phyloP scores from a whole-genome alignment of 1,284 basidiomycete species.

The Pholiota adiposa region DNA sequence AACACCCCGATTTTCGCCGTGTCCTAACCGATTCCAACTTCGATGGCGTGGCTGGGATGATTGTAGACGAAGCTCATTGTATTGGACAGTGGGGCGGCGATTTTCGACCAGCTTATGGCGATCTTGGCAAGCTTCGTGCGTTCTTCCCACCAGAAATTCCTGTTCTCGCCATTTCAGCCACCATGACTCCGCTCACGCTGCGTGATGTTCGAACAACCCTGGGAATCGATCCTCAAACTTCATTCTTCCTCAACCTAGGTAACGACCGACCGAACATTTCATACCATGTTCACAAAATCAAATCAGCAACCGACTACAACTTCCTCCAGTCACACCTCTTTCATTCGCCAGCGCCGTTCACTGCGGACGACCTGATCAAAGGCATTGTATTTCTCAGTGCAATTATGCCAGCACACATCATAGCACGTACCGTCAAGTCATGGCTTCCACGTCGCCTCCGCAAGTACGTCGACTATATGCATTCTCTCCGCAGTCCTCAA shows the following conservation, averaged over 20 bases:
- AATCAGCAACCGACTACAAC: slow-evolving; percentile 19
- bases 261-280: slow-evolving; percentile 28
- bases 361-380: too few relatives aligned
- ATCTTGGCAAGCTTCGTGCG: slow-evolving; percentile 17
- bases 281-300: slow-evolving; percentile 17
- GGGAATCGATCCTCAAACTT: slow-evolving; percentile 9
- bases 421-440: not conserved
- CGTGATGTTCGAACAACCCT: slow-evolving; percentile 13
- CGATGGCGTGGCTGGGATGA: slow-evolving; percentile 25
- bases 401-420: too few relatives aligned
- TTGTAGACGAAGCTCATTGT: slow-evolving; percentile 39
- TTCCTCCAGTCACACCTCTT: slow-evolving; percentile 17
- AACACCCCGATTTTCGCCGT: slow-evolving; percentile 30
- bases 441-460: slow-evolving; percentile 5
- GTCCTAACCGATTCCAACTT: slow-evolving; percentile 23
- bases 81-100: slow-evolving; percentile 31
- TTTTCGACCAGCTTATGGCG: slow-evolving; percentile 18
- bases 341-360: too few relatives aligned
- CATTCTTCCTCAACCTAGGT: slow-evolving; percentile 26
- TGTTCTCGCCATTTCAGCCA: slow-evolving; percentile 25
- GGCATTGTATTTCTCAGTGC: too few relatives aligned
- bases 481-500: not conserved
- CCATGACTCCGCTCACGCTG: slow-evolving; percentile 20
- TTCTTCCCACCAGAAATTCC: slow-evolving; percentile 24
- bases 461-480: not conserved